Conservation (phyloP, 345 rosid genomes). For the Isatis tinctoria region DNA sequence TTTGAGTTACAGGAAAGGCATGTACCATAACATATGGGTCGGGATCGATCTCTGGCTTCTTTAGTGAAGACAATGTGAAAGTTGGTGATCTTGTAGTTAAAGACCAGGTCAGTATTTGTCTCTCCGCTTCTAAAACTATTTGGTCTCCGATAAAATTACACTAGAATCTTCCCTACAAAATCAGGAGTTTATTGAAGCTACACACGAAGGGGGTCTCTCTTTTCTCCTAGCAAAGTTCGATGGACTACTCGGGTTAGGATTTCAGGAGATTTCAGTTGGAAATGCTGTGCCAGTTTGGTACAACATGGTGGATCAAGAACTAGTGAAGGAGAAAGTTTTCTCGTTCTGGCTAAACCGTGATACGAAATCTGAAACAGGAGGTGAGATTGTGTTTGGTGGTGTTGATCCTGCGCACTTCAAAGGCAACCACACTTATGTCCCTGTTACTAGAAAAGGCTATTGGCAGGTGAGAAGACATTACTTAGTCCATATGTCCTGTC, state of each 20-base stretch:
- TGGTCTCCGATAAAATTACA: not conserved
- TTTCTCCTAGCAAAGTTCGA: slow-evolving; percentile 63
- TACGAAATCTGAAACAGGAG: slow-evolving; percentile 46
- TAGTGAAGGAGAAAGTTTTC: slow-evolving; percentile 53
- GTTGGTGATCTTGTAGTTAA: slow-evolving; percentile 60
- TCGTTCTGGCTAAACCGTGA: slow-evolving; percentile 77
- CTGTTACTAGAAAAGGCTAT: slow-evolving; percentile 63
- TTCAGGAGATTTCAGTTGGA: slow-evolving; percentile 67
- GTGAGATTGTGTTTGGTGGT: slow-evolving; percentile 88
- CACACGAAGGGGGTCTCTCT: slow-evolving; percentile 53
- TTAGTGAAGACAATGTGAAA: slow-evolving; percentile 66
- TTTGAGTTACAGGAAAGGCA: slow-evolving; percentile 42
- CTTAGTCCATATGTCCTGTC: not conserved
- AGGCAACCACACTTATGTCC: slow-evolving; percentile 75
- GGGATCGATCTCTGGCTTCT: slow-evolving; percentile 70
- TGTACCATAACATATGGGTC: slow-evolving; percentile 65
- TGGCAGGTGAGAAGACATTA: slow-evolving; percentile 59
- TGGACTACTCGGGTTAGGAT: slow-evolving; percentile 83
- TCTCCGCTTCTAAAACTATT: not conserved
- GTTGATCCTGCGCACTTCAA: slow-evolving; percentile 52
- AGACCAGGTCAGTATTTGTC: slow-evolving; percentile 48
- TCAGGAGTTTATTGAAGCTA: slow-evolving; percentile 75
- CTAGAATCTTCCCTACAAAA: not conserved
- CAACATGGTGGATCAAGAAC: slow-evolving; percentile 58
- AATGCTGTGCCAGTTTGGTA: slow-evolving; percentile 68